Base-by-base conservation (phyloP, 495 filamentous ascomycete species). In the Annulohypoxylon stygium region DNA sequence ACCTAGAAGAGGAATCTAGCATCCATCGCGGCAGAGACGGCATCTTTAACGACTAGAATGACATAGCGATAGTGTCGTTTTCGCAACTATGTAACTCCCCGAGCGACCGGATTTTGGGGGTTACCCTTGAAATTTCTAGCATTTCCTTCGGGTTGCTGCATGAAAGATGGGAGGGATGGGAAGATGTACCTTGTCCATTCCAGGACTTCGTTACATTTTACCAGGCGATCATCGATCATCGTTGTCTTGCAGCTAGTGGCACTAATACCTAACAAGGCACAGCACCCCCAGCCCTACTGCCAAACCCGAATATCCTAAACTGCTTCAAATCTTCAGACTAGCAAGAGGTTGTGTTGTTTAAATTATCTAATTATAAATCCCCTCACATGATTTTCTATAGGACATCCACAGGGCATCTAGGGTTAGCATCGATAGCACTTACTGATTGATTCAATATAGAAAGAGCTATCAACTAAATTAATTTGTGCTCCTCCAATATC, bases 211-310 rank as follows among this genome's bases (percentile, higher is more conserved):
- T 36, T 65, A 47, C 16, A 55, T 54, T 67, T 45, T 26, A 12
- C 41, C 39, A 30, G 25, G 57, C 63, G 71, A 69, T 74, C 66
- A 69, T 69, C 61, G 71, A 73, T 73, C 48, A 54, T 69, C 61
- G 54, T 36, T 25, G 50, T 47, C 58, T 48, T 58, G 58, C 63
- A 72, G 64, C 70, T 39, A 39, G 36, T 39, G 2, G 36, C 11
- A 39, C 39, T 43, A 43, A 43, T 14, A 43, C 4, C 39, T 65
- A 65, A 47, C 18, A 16, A 41, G 53, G 41, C 65, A 68, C 65
- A 73, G 70, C 70, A 30, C 70, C 61, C 65, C 61, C 36, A 30
- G 33, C 45, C 39, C 54, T 25, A 43, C 39, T 14, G 37, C 53
- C 30, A 57, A 16, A 33, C 48, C 37, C 30, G 30, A 30, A 30